A percentile compares a stretch with the other conserved stretches of the same genome.
Conservation (phyloP, 225 moss, liverwort and hornwort genomes). For the Bryum argenteum region DNA sequence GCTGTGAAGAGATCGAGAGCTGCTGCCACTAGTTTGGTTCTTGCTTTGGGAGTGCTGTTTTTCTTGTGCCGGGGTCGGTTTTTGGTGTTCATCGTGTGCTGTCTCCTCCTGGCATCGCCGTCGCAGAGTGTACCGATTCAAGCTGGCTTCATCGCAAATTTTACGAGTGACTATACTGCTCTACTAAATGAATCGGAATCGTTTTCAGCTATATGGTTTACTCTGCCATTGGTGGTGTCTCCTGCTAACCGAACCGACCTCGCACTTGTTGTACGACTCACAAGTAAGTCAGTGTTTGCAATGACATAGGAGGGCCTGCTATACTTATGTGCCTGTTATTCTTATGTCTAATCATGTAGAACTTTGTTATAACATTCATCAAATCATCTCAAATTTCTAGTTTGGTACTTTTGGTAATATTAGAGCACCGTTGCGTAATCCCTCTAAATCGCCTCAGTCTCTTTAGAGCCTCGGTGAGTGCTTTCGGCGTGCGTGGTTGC, state of each 20-base stretch:
- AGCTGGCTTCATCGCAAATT: not conserved
- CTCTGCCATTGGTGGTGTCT: not conserved
- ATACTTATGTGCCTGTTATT: no score
- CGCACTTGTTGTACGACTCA: not conserved
- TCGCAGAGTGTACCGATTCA: not conserved
- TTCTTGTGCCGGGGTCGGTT: not conserved
- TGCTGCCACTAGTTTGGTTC: no score
- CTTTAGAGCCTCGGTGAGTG: no score
- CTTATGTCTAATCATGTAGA: no score
- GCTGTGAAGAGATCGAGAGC: no score
- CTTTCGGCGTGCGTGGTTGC: no score
- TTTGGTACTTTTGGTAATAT: no score
- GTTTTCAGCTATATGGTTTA: rapidly evolving
- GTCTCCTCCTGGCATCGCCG: not conserved
- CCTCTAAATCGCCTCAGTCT: no score
- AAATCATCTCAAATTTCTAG: not conserved
- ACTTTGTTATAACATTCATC: not conserved
- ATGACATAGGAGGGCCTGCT: not conserved
- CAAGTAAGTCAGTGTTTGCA: not conserved
- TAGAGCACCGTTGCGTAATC: no score
- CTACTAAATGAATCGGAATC: not conserved
- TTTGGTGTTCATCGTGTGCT: not conserved
- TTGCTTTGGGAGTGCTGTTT: no score
- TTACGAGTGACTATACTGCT: not conserved
- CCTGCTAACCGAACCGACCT: not conserved